Base-by-base conservation (phyloP, 129 eudicot species). In the Sambucus nigra region DNA sequence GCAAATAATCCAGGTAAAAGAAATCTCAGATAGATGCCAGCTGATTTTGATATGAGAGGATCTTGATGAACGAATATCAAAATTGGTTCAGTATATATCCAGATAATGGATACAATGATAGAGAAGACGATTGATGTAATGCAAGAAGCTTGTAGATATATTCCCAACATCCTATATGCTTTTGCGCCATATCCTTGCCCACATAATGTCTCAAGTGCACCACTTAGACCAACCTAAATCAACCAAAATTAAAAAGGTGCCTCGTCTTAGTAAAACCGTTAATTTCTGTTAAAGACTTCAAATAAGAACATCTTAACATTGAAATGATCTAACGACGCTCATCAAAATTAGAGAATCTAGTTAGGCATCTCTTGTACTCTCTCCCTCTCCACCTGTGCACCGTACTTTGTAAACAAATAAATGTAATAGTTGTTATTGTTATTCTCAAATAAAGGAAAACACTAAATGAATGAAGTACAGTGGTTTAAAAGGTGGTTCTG, bases 101-200 rank as follows among this genome's bases (percentile, higher is more conserved):
- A 91, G 26, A 85, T 4, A 28, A 82, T 13, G 44, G 94, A 69
- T 29, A 91, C 65, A 28, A 74, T 10, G 35, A 77, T 10, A 7
- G 84, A 68, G 71, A 85, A 82, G 41, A 72, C 20, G 10, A 86
- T 26, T 29, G 98, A 76, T 7, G 82, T 81, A 12, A 49, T 76
- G 69, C 98, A 81, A 6, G 95, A 81, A 50, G 98, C 65, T 52
- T 91, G 98, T 38, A 91, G 71, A 42, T 91, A 75, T 49, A 91
- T 41, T 32, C 98, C 98, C 29, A 85, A 8, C 74, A 71, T 74
- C 27, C 71, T 57, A 59, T 78, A 79, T 10, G 69, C 16, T 50
- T 79, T 63, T 25, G 98, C 98, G 8, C 98, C 98, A 63, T 49
- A 91, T 62, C 94, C 95, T 79, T 91, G 98, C 19, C 98, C 98